Evolutionary conservation across 768 basidiomycete species (phyloP).

Genomic region (Amanita thiersii): DNA sequence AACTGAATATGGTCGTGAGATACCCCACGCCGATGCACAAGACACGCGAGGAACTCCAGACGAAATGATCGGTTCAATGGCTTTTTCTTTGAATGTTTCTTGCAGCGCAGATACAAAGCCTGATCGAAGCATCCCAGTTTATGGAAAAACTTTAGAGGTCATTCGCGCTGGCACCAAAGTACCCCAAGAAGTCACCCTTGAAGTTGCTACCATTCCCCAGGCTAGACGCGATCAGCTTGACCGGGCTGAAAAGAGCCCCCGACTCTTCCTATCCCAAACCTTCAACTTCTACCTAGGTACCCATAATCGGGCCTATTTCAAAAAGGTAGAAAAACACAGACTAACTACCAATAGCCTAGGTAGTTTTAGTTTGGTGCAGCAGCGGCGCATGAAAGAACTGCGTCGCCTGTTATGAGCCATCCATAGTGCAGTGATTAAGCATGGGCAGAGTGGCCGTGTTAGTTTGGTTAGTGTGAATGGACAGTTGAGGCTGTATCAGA

Average conservation of each 20-base stretch:
- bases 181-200: conserved; percentile 35
- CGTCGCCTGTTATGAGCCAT: conserved; percentile 34
- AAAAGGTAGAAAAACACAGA: conserved; percentile 38
- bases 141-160: conserved; percentile 11
- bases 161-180: conserved; percentile 21
- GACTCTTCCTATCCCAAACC: conserved; percentile 65
- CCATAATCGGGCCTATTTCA: conserved; percentile 49
- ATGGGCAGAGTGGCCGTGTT: conserved; percentile 44
- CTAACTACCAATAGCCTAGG: conserved; percentile 16
- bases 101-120: background rate
- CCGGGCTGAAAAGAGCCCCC: conserved; percentile 57
- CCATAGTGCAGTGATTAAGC: conserved; percentile 37
- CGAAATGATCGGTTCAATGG: conserved; percentile 26
- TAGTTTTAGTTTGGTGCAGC: conserved; percentile 24
- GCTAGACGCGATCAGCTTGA: conserved; percentile 25
- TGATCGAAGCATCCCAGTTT: conserved; percentile 12
- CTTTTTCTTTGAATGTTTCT: conserved; percentile 18
- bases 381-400: conserved; percentile 23
- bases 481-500: conserved; percentile 40
- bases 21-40: conserved; percentile 48
- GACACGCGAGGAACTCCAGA: conserved; percentile 20
- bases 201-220: conserved; percentile 36
- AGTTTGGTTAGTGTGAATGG: conserved; percentile 45
- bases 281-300: conserved; percentile 50
- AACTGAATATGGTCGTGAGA: conserved; percentile 48